These are phyloP conservation scores for Globisporangium cystogenes DNA, from an alignment of 352 stramenopile genomes.

Conservation along the genomic window DNA sequence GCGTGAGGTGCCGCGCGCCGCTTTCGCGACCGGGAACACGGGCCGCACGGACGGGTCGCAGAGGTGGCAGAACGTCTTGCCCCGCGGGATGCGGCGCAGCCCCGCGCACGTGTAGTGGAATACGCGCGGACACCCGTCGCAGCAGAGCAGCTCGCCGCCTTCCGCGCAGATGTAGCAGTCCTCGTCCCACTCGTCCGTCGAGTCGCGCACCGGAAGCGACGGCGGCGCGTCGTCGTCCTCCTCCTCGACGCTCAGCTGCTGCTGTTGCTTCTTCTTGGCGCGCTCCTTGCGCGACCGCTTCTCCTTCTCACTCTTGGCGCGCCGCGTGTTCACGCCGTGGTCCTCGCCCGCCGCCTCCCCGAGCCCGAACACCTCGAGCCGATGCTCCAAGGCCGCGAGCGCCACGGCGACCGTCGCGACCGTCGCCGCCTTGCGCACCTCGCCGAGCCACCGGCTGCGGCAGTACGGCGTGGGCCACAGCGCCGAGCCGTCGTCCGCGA, in stretches of 20 bases:
- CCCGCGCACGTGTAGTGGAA: slow-evolving; percentile 89
- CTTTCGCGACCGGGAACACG: slow-evolving; percentile 34
- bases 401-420: slow-evolving; percentile 51
- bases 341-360: slow-evolving; percentile 44
- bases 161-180: slow-evolving; percentile 88
- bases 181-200: slow-evolving; percentile 82
- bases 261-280: slow-evolving; percentile 59
- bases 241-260: slow-evolving; percentile 44
- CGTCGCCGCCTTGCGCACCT: slow-evolving; percentile 45
- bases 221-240: slow-evolving; percentile 28
- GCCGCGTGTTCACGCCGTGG: slow-evolving; percentile 28
- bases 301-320: slow-evolving; percentile 65
- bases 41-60: slow-evolving; percentile 73
- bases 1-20: background rate
- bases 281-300: slow-evolving; percentile 67
- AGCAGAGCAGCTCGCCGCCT: slow-evolving; percentile 85
- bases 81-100: slow-evolving; percentile 69
- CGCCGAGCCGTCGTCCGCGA: slow-evolving; percentile 48
- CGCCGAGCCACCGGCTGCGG: slow-evolving; percentile 63
- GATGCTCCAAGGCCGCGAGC: slow-evolving; percentile 60
- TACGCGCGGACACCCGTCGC: slow-evolving; percentile 87
- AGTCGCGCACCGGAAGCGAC: slow-evolving; percentile 25
- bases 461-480: slow-evolving; percentile 73
- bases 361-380: slow-evolving; percentile 60
- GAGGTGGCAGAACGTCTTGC: slow-evolving; percentile 82